Evolutionary conservation across 2,329 filamentous ascomycete genomes (phyloP), one percentile per base, ranked within the genome.

Genomic region (Neonectria magnoliae): DNA sequence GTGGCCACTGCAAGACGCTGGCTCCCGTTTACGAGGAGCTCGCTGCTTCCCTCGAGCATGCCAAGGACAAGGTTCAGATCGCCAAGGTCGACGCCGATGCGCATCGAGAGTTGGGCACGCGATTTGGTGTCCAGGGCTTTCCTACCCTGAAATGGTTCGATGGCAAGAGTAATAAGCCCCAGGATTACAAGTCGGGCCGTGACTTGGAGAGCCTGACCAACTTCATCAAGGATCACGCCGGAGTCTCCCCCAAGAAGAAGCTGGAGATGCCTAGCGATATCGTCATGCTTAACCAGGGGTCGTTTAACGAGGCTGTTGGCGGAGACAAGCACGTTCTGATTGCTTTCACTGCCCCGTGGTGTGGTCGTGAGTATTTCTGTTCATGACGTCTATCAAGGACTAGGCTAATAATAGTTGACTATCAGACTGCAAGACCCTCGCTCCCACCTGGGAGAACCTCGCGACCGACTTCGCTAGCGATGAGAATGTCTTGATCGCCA

Each of bases 101-200:
- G 62, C 91, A 99, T 84, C 92, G 91, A 80, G 84, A 88, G 18
- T 84, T 99, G 68, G 95, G 94, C 72, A 92, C 93, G 86, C 87
- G 90, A 70, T 98, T 94, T 76, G 93, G 92, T 47, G 88, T 99
- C 53, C 91, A 96, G 81, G 97, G 97, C 20, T 99, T 98, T 85
- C 96, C 96, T 20, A 99, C 96, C 0, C 83, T 99, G 76, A 99
- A 99, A 83, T 99, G 89, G 87, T 99, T 99, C 76, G 94, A 98
- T 81, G 96, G 96, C 73, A 97, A 97, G 87, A 95, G 91, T 78
- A 90, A 93, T 65, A 90, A 88, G 76, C 94, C 95, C 0, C 83
- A 87, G 68, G 94, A 98, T 67, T 99, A 98, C 84, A 91, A 88
- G 65, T 91, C 93, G 65, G 94, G 93, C 33, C 89, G 96, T 62